Base-by-base conservation (phyloP, 768 basidiomycete species). In the Pleurotus pulmonarius region DNA sequence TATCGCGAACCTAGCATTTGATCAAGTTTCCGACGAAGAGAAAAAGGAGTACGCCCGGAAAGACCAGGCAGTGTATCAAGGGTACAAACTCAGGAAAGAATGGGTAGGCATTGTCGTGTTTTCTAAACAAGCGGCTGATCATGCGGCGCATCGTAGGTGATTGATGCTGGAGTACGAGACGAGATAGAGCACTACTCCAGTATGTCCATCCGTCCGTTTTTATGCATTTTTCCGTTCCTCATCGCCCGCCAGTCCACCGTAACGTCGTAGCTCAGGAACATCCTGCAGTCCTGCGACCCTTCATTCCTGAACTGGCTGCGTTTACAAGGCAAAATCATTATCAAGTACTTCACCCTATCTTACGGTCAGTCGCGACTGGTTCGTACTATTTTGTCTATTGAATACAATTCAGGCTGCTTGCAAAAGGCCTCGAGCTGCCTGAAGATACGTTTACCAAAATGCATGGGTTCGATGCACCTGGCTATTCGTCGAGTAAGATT, bases 261-360 rank as follows among this genome's bases (percentile, higher is more conserved):
- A 75, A 81, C 47, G 68, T 80, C 22, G 71, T 63, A 2, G 78
- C 75, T 55, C 75, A 75, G 2, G 60, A 63, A 20, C 85, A 87
- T 57, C 85, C 85, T 0, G 68, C 71, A 34, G 69, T 71, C 0
- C 43, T 86, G 25, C 72, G 78, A 5, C 80, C 83, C 3, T 75
- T 81, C 49, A 65, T 85, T 0, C 76, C 77, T 2, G 82, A 85
- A 58, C 75, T 86, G 20, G 70, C 74, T 13, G 74, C 68, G 0
- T 85, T 86, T 53, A 70, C 74, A 15, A 69, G 70, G 46, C 72
- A 81, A 56, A 83, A 79, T 44, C 83, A 86, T 59, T 69, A 74
- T 39, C 72, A 80, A 9, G 71, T 86, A 12, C 60, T 86, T 5
- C 73, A 80, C 62, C 75, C 78, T 0, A 64, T 82, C 25, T 64